phyloP scores from a whole-genome alignment of 2,329 filamentous ascomycete genomes.

The Aspergillus ibericus region DNA sequence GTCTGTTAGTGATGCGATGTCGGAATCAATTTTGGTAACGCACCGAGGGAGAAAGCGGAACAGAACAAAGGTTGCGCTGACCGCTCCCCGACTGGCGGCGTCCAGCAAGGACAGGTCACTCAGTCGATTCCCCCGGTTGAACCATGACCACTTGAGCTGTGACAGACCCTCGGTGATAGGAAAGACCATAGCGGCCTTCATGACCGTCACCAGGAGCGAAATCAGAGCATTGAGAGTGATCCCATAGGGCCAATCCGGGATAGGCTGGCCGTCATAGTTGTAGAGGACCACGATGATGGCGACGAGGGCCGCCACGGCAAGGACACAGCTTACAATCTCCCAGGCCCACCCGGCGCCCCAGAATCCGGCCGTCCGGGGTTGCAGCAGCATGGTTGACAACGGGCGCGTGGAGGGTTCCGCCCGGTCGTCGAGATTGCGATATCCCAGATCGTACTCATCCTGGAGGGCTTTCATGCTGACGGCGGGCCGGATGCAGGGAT shows the following conservation, averaged over 20 bases:
- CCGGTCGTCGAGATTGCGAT: slow-evolving; percentile 15
- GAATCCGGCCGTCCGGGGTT: slow-evolving; percentile 13
- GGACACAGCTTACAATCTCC: slow-evolving; percentile 23
- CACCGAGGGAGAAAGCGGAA: slow-evolving; percentile 26
- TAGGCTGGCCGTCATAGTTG: slow-evolving; percentile 25
- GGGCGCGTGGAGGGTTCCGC: slow-evolving; percentile 10
- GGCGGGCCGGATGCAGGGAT: neutral
- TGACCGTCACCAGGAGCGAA: slow-evolving; percentile 29
- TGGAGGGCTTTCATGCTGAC: slow-evolving; percentile 14
- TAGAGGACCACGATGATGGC: slow-evolving; percentile 36
- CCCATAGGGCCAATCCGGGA: slow-evolving; percentile 34
- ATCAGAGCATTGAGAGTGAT: slow-evolving; percentile 36
- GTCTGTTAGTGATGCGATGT: neutral
- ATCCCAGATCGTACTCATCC: slow-evolving; percentile 17
- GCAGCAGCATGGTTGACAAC: slow-evolving; percentile 18
- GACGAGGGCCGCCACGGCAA: slow-evolving; percentile 35
- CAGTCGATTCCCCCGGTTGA: slow-evolving; percentile 25
- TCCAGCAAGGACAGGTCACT: slow-evolving; percentile 35
- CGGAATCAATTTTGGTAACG: neutral
- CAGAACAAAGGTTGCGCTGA: slow-evolving; percentile 31
- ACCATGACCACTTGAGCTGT: slow-evolving; percentile 41
- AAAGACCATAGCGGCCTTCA: slow-evolving; percentile 33
- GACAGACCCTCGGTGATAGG: slow-evolving; percentile 31
- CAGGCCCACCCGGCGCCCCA: slow-evolving; percentile 22
- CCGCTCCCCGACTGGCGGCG: slow-evolving; percentile 34